Conservation (phyloP, 2,329 filamentous ascomycete genomes). For the Beauveria australis region DNA sequence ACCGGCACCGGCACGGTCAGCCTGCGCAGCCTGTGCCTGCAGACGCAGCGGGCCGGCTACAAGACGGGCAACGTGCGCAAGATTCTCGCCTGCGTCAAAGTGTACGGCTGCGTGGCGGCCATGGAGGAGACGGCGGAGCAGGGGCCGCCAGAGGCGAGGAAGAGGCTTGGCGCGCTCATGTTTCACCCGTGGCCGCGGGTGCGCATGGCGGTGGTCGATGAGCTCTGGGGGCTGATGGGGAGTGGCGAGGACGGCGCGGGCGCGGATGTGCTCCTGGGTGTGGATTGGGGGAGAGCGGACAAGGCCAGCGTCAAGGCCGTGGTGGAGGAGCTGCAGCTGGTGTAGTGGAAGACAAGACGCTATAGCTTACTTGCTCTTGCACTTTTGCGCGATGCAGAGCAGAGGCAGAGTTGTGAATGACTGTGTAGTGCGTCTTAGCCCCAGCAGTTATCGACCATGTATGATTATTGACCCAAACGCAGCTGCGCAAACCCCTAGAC, state of each 20-base stretch:
- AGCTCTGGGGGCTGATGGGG: constrained; percentile 43
- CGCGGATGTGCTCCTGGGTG: constrained; percentile 35
- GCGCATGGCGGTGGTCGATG: constrained; percentile 50
- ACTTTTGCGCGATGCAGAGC: not conserved
- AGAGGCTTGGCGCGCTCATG: constrained; percentile 65
- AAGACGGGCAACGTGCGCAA: constrained; percentile 77
- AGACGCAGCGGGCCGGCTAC: constrained; percentile 71
- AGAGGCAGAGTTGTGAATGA: too few species aligned
- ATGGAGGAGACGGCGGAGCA: constrained; percentile 17
- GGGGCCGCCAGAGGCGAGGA: constrained; percentile 46
- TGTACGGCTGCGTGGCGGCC: constrained; percentile 63
- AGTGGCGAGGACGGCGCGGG: constrained; percentile 19
- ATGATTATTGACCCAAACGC: too few species aligned
- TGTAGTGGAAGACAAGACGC: constrained; percentile 10
- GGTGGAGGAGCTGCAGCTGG: constrained; percentile 35
- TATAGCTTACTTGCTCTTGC: not conserved
- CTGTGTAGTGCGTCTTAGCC: too few species aligned
- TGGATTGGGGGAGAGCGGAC: constrained; percentile 51
- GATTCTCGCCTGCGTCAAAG: constrained; percentile 68
- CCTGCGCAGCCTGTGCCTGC: constrained; percentile 54
- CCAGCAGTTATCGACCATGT: too few species aligned
- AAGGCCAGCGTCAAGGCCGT: constrained; percentile 36
- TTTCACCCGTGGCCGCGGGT: constrained; percentile 77
- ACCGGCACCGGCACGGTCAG: constrained; percentile 13
- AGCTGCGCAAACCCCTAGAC: too few species aligned